Base-by-base conservation (phyloP, 495 filamentous ascomycete species). In the Neurospora sublineolata region DNA sequence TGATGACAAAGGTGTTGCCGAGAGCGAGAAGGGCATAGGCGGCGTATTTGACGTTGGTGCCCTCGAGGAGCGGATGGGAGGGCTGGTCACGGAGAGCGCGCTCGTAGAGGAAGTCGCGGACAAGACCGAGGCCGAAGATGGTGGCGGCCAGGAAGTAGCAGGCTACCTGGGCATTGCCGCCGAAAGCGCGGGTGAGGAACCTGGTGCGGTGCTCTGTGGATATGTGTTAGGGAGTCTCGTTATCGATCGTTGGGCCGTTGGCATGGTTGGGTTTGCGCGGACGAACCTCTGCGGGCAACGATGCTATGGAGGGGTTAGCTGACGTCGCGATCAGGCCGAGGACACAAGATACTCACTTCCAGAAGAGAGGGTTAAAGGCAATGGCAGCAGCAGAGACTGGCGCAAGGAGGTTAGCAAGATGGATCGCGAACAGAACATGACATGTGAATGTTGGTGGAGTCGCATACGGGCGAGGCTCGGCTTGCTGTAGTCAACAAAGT, bases 101-200 rank as follows among this genome's bases (percentile, higher is more conserved):
- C 80, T 93, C 89, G 83, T 91, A 93, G 70, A 88, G 81, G 72
- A 83, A 84, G 81, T 99, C 95, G 73, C 95, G 91, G 79, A 97
- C 77, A 72, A 99, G 89, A 36, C 95, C 95, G 58, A 99, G 84
- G 30, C 87, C 87, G 89, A 99, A 99, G 81, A 99, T 99, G 67
- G 89, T 87, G 70, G 88, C 80, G 42, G 94, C 95, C 39, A 99
- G 90, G 74, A 87, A 89, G 80, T 98, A 99, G 89, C 94, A 97
- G 70, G 89, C 95, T 73, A 87, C 83, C 76, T 91, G 90, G 38
- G 90, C 86, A 77, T 90, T 93, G 73, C 92, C 91, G 60, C 89
- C 87, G 78, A 97, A 97, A 74, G 94, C 87, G 79, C 90, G 91
- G 74, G 94, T 97, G 64, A 99, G 86, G 80, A 91, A 86, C 81